Conservation (phyloP, 306 rosid genomes). For the Casuarina glauca region DNA sequence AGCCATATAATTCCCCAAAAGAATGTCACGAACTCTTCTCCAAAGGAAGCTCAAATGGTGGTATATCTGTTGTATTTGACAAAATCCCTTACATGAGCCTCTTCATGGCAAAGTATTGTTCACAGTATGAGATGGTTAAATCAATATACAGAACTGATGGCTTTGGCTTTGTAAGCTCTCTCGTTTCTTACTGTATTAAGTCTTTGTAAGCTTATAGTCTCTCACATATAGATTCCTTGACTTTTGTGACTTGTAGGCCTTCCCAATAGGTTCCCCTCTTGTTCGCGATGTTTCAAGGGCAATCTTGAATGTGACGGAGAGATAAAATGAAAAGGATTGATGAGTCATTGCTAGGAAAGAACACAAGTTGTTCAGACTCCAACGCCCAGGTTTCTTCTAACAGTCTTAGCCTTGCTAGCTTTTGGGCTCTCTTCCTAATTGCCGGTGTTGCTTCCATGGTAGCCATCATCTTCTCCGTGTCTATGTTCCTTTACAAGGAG, state of each 20-base stretch:
- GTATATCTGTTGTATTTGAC: conserved; percentile 50
- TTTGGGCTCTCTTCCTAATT: conserved; percentile 59
- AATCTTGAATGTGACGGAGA: conserved; percentile 33
- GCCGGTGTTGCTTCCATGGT: conserved; percentile 33
- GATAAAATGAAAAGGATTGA: no score
- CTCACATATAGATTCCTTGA: neutral
- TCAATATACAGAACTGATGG: conserved; percentile 45
- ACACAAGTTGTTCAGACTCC: conserved; percentile 25
- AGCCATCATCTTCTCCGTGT: conserved; percentile 28
- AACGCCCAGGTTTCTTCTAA: conserved; percentile 28
- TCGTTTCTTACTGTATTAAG: neutral
- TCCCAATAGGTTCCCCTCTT: conserved; percentile 50
- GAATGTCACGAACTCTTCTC: conserved; percentile 27
- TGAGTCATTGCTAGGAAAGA: conserved; percentile 38
- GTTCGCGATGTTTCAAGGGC: conserved; percentile 53
- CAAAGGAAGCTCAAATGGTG: conserved; percentile 33
- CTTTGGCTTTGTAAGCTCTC: conserved; percentile 48
- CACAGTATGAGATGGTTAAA: conserved; percentile 35
- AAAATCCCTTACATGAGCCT: conserved; percentile 38
- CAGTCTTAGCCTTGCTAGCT: conserved; percentile 21
- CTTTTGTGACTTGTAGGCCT: conserved; percentile 20
- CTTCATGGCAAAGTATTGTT: conserved; percentile 36
- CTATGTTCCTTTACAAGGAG: neutral
- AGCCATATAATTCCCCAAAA: conserved; percentile 2
- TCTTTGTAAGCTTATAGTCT: neutral